Base-by-base conservation (phyloP, 345 rosid genomes). In the Eucalyptus cloeziana region DNA sequence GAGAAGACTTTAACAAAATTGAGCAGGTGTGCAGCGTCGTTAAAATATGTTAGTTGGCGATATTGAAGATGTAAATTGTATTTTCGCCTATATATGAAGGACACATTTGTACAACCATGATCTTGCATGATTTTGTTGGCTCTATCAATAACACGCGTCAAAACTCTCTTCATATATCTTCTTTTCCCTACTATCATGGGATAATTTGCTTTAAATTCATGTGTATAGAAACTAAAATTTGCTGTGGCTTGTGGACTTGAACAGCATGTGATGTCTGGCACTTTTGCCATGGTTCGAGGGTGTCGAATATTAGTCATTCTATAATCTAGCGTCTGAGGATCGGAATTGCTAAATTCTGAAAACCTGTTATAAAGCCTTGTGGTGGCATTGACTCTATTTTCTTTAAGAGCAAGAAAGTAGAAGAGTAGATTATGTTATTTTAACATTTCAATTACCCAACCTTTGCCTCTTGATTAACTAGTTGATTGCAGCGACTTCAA, bases 1-100 rank as follows among this genome's bases (percentile, higher is more conserved):
- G 96, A 91, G 96, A 94, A 50, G 92, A 95, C 87, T 97, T 97
- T 76, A 97, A 97, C 95, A 93, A 95, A 92, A 94, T 97, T 91
- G 96, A 97, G 89, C 98, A 97, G 97, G 99, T 96, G 54, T 88
- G 51, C 5, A 24, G 27, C n/a, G 24, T 50, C 8, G 33, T 67
- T 67, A 31, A 67, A 67, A n/a, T 60, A 31, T 60, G 14, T 11
- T 60, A 60, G 31, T 58, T 60, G 67, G 67, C 17, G 40, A 67
- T n/a, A 1, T 33, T 67, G 40, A 14, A 15, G 33, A 7, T 15
- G 21, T n/a, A 67, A 67, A 67, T 7, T 64, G 40, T n/a, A 8
- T 14, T 67, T 33, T 69, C 22, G 10, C 79, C 22, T 16, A 69
- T 31, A 10, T 69, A 33, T 69, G 24, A 31, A 69, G 4, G 43